Base-by-base conservation (phyloP, 768 basidiomycete genomes). In the Boletus tomentosulus region DNA sequence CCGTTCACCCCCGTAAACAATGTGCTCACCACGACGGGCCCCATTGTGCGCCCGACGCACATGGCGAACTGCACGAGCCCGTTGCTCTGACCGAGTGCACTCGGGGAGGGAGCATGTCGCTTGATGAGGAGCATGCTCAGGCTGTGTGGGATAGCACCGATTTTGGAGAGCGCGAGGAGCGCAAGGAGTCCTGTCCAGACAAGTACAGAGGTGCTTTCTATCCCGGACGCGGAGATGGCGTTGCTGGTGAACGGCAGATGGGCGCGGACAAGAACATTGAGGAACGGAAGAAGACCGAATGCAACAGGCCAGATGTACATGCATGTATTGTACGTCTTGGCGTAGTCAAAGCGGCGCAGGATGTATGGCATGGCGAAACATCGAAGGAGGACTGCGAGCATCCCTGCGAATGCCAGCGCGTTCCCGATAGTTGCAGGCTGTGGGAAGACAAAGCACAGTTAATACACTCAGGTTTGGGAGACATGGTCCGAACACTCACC, bases 101-200 rank as follows among this genome's bases (percentile, higher is more conserved):
- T 66, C 8, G 78, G 73, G 31, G 81, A 48, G 22, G 53, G 82
- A 0, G 80, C 71, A 45, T 74, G 66, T 49, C 79, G 73, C 55
- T 81, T 84, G 39, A 80, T 75, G n/a, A 86, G 70, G 37, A 87
- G 77, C 75, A 86, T 80, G 61, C 76, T 83, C 43, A 82, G 67
- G 6, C 83, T 86, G 6, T 51, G 33, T 16, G 58, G 55, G 34
- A 63, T 37, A 1, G 41, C 46, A 0, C 31, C 62, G 4, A 60
- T n/a, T 15, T 55, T 63, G 16, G 76, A 76, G 7, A 78, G 56
- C 0, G 66, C 57, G 47, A 85, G 66, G 8, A 78, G 58, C 4
- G 73, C 15, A 0, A 67, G 65, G 16, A 86, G 76, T 4, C 76
- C 77, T 2, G 70, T 54, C 82, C 83, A 85, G 22, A 84, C 61